These are phyloP conservation scores for Penicillium occitanis DNA, from an alignment of 2,329 filamentous ascomycete genomes.

Conservation along the genomic window DNA sequence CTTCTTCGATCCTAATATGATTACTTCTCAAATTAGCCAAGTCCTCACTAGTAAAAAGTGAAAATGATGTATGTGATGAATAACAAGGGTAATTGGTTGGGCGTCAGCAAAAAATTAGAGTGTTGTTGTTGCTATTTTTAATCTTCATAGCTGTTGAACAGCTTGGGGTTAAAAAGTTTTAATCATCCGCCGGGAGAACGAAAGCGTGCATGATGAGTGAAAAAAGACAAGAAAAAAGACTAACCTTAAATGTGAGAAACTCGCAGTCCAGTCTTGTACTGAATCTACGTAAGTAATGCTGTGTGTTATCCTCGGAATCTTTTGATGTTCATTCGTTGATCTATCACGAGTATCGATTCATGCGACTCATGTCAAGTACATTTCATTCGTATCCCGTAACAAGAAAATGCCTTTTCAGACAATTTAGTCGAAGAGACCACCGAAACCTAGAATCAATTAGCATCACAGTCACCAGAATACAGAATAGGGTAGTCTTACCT, in stretches of 20 bases:
- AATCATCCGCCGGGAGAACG: slow-evolving; percentile 53
- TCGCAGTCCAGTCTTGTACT: background rate
- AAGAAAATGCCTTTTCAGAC: slow-evolving; percentile 24
- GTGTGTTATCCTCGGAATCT: background rate
- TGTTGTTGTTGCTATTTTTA: slow-evolving; percentile 63
- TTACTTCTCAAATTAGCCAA: slow-evolving; percentile 16
- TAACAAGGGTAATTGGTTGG: slow-evolving; percentile 18
- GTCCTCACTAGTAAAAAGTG: background rate
- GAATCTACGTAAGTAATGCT: background rate
- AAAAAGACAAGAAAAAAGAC: background rate
- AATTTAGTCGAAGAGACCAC: slow-evolving; percentile 71
- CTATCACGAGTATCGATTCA: slow-evolving; percentile 32
- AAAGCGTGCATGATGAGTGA: background rate
- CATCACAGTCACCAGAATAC: background rate
- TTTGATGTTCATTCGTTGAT: slow-evolving; percentile 32
- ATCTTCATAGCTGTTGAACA: slow-evolving; percentile 53
- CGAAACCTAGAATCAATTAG: slow-evolving; percentile 61
- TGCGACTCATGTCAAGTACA: slow-evolving; percentile 40
- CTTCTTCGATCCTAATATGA: background rate
- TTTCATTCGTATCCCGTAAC: slow-evolving; percentile 33
- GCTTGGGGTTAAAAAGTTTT: slow-evolving; percentile 67
- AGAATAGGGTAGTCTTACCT: slow-evolving; percentile 34
- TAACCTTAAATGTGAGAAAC: slow-evolving; percentile 15
- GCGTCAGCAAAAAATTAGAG: slow-evolving; percentile 72
- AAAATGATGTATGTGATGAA: background rate